A percentile compares a stretch with the other conserved stretches of the same genome.
Evolutionary conservation across 805 yeast genomes (phyloP).

Genomic region (Maudiozyma bulderi): DNA sequence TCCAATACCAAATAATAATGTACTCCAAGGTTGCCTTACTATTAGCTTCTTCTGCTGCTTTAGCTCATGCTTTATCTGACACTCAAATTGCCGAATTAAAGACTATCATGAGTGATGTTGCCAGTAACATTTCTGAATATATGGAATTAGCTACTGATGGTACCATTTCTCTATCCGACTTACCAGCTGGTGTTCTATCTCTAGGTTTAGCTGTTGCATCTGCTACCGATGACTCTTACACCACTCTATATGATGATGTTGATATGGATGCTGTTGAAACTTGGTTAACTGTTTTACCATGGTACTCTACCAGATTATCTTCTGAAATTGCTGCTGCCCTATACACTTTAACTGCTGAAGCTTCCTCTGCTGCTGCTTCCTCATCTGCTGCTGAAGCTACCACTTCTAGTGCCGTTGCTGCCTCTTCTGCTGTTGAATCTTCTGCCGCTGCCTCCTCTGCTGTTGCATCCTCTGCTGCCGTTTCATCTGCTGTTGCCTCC

Average conservation of each 20-base stretch:
- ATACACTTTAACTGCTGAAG: constrained; percentile 1
- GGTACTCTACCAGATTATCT: constrained; percentile 26
- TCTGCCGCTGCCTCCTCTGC: neutral
- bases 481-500: neutral
- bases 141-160: constrained; percentile 5
- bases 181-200: constrained; percentile 14
- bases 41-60: constrained; percentile 8
- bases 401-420: constrained; percentile 2
- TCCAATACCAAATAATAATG: constrained; percentile 3
- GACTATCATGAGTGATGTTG: constrained; percentile 11
- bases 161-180: constrained; percentile 2
- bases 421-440: neutral
- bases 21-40: constrained; percentile 7
- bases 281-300: constrained; percentile 27
- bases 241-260: constrained; percentile 23
- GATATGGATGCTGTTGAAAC: constrained; percentile 20
- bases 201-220: constrained; percentile 18
- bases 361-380: neutral
- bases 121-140: constrained; percentile 7
- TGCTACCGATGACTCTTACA: constrained; percentile 28
- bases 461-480: neutral
- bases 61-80: constrained; percentile 9
- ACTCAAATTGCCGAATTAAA: constrained; percentile 10
- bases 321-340: constrained; percentile 9
- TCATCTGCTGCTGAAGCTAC: constrained; percentile 4